These are phyloP conservation scores for Sporisorium scitamineum DNA, from an alignment of 1,284 basidiomycete genomes.

Conservation along the genomic window DNA sequence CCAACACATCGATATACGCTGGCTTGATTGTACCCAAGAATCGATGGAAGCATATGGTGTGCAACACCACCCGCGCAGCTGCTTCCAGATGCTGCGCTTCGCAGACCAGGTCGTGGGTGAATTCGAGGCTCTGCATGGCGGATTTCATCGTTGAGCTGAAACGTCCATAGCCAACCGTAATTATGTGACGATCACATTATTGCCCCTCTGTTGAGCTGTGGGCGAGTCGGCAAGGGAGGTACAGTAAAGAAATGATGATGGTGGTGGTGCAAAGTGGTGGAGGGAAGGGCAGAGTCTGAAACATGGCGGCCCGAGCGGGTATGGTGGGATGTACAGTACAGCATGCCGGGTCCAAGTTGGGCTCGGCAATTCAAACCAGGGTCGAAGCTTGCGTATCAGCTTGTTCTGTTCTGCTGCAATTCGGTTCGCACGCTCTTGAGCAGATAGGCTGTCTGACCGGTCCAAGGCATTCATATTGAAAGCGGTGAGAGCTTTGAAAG, in stretches of 20 bases:
- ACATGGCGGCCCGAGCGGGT: neutral
- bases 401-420: neutral
- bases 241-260: neutral
- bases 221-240: too few relatives aligned
- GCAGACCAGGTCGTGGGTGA: slow-evolving; percentile 8
- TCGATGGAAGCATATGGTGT: slow-evolving; percentile 44
- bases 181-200: neutral
- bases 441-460: too few relatives aligned
- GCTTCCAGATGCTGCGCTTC: slow-evolving; percentile 14
- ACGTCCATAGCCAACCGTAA: neutral
- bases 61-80: slow-evolving; percentile 20
- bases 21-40: slow-evolving; percentile 38
- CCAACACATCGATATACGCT: slow-evolving; percentile 17
- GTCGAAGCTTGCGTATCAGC: too few relatives aligned
- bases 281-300: neutral
- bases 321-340: neutral
- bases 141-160: neutral
- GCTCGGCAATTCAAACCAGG: too few relatives aligned
- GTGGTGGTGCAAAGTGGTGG: neutral
- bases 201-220: neutral
- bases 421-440: too few relatives aligned
- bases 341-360: slow-evolving; percentile 25
- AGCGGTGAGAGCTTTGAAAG: too few relatives aligned
- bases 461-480: too few relatives aligned
- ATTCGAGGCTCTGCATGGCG: slow-evolving; percentile 14